Base-by-base conservation (phyloP, 192 early-diverging fungal species). In the Backusella tarrabulga region DNA sequence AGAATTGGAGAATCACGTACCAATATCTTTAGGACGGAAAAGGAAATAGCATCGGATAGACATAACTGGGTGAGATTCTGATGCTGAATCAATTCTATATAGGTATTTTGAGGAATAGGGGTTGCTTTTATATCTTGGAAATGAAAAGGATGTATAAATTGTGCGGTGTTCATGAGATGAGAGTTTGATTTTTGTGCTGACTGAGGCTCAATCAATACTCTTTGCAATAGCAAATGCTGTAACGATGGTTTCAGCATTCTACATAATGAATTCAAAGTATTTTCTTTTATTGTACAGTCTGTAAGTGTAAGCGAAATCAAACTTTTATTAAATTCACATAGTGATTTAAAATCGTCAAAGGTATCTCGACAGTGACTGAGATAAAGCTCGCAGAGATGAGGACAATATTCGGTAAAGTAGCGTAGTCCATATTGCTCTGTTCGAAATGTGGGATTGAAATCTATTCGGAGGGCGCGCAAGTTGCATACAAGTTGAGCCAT, bases 311-410 rank as follows among this genome's bases (percentile, higher is more conserved):
- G 71, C 3, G 67, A 68, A 1, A 17, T 19, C 21, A 83, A 34
- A 32, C 50, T 75, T 17, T 54, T 35, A 32, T 56, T 34, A 36
- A 68, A 77, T 19, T 68, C 34, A 32, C 77, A 52, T 6, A 83
- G 46, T 3, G 74, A 79, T 26, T 56, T 44, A 34, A 83, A 83
- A 32, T 83, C 81, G 41, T 83, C 78, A 67, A 66, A 79, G 0
- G 75, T 79, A 46, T 83, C 81, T 15, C 78, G 71, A 72, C 81
- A 83, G 21, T 83, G 76, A 12, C 76, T 72, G 8, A 83, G 36
- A 71, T 83, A 79, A 0, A 83, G 38, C 44, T 83, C 81, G 34
- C 46, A 42, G 34, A 83, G 67, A 29, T 67, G 21, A 1, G 78
- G 67, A 32, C 81, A 83, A 63, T 71, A 56, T 34, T 83, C 66